Evolutionary conservation across 495 filamentous ascomycete species (phyloP), one percentile per base, ranked within the genome.

Genomic region (Aspergillus carlsbadensis): DNA sequence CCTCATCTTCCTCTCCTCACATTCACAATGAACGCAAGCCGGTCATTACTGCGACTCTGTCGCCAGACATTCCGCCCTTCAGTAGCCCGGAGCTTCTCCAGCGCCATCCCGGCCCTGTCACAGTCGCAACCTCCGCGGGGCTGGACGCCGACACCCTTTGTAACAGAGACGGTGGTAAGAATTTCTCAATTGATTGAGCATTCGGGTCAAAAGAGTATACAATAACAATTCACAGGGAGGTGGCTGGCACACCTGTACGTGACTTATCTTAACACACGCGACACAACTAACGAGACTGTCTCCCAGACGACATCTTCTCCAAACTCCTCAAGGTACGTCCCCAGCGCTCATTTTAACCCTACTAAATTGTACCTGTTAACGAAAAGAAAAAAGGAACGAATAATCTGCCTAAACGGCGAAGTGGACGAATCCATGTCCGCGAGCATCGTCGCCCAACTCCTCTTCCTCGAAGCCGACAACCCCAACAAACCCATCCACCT

Each of bases 391-490:
- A 58, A 91, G 84, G 94, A 98, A 78, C 91, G 94, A 56, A 97
- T 98, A 68, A 81, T 98, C 66, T 97, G 90, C 65, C 85, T 98
- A 29, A 97, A 96, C 66, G 94, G 94, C 61, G 76, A 86, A 62
- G 93, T 98, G 56, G 87, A 97, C 76, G 91, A 96, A 62, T 84
- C 80, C 17, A 81, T 92, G 46, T 96, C 91, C 37, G 91, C 95
- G 29, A 88, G 89, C 46, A 90, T 96, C 61, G 93, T 97, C 20
- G 91, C 94, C 2, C 94, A 98, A 68, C 85, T 98, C 56, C 88
- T 98, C 58, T 98, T 92, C 81, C 91, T 98, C 67, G 94, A 98
- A 82, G 94, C 94, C 59, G 94, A 97, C 64, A 90, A 90, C 72
- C 94, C 93, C 6, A 77, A 91, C 57, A 96, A 96, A 69, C 86